Evolutionary conservation across 306 rosid genomes (phyloP).

Genomic region (Malus fusca): DNA sequence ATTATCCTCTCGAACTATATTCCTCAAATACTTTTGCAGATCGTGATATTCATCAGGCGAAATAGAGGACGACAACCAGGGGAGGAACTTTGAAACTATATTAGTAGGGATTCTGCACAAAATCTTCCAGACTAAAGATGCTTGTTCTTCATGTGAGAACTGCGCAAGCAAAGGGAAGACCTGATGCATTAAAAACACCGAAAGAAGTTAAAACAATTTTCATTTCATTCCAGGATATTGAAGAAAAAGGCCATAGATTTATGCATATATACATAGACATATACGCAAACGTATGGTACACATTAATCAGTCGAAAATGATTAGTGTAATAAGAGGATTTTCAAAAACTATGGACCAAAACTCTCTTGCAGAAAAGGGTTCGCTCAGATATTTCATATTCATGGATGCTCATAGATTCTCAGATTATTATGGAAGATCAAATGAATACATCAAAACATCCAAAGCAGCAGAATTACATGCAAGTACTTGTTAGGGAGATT

Average conservation of each 20-base stretch:
- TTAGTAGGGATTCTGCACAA: conserved; percentile 71
- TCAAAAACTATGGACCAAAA: too few relatives aligned
- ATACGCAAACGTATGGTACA: neutral
- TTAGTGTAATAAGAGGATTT: too few relatives aligned
- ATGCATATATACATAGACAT: neutral
- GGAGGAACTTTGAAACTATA: conserved; percentile 59
- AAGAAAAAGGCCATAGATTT: neutral
- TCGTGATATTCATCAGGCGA: conserved; percentile 55
- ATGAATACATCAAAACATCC: too few relatives aligned
- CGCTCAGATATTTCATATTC: too few relatives aligned
- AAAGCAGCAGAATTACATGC: too few relatives aligned
- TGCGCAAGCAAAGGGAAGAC: conserved; percentile 73
- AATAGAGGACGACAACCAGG: conserved; percentile 66
- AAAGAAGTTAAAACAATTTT: neutral
- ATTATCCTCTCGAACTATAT: conserved; percentile 67
- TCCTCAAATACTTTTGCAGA: conserved; percentile 51
- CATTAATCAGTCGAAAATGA: neutral
- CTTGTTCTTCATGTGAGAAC: conserved; percentile 66
- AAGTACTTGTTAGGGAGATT: too few relatives aligned
- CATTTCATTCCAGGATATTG: neutral
- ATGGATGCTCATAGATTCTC: too few relatives aligned
- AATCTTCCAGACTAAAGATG: conserved; percentile 77
- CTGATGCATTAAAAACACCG: conserved; percentile 32
- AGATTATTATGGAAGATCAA: too few relatives aligned
- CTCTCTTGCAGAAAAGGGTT: too few relatives aligned